phyloP scores from a whole-genome alignment of 768 basidiomycete genomes.

The Agrocybe praecox region DNA sequence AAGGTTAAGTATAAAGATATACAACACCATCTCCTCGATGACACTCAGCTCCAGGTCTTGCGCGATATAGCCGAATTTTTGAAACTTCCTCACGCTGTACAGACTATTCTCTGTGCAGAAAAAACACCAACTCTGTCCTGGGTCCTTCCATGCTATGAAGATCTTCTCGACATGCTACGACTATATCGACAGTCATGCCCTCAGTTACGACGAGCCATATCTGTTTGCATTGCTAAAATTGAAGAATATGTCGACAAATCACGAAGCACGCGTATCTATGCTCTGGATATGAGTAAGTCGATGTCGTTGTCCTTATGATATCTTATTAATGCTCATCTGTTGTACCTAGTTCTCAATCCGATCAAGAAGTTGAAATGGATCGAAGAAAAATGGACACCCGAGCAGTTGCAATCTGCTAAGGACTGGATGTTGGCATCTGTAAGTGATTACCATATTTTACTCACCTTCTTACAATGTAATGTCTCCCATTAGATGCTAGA shows the following conservation, averaged over 20 bases:
- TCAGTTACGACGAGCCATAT: slow-evolving; percentile 25
- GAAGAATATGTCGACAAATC: slow-evolving; percentile 29
- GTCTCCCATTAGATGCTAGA: background rate
- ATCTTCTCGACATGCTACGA: slow-evolving; percentile 21
- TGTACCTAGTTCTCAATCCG: background rate
- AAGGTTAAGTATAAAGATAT: slow-evolving; percentile 18
- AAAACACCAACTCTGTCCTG: slow-evolving; percentile 33
- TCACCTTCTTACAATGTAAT: background rate
- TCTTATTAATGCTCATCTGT: slow-evolving; percentile 3
- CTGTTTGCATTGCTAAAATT: slow-evolving; percentile 28
- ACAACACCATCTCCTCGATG: slow-evolving; percentile 10
- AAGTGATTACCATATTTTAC: background rate
- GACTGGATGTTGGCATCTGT: slow-evolving; percentile 2
- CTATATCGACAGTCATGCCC: slow-evolving; percentile 18
- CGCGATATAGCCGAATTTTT: slow-evolving; percentile 30
- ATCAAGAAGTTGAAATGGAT: slow-evolving; percentile 4
- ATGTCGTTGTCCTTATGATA: slow-evolving; percentile 11
- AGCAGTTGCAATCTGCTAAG: background rate
- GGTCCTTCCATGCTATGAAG: slow-evolving; percentile 33
- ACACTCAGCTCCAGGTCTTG: slow-evolving; percentile 20
- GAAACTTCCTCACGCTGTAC: slow-evolving; percentile 26
- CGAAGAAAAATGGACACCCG: slow-evolving; percentile 3
- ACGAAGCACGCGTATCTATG: slow-evolving; percentile 27
- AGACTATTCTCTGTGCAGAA: slow-evolving; percentile 35
- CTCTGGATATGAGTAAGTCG: slow-evolving; percentile 29